These are phyloP conservation scores for Aspergillus awamori DNA, from an alignment of 2,329 filamentous ascomycete species.

Conservation along the genomic window DNA sequence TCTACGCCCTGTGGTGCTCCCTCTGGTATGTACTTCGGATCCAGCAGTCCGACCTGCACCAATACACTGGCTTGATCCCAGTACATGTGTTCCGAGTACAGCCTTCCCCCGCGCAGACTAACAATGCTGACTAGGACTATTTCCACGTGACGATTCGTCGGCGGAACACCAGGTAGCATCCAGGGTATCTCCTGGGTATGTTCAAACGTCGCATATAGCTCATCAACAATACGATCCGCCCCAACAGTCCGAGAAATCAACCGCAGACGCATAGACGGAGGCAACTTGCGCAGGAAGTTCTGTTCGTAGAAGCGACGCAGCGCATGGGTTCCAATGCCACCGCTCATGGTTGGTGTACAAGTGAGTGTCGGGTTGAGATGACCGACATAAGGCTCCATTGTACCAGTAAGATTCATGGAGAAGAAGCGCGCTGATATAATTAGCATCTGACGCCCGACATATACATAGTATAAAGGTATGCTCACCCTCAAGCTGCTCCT, in stretches of 20 bases:
- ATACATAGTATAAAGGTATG: neutral
- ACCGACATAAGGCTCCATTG: conserved; percentile 36
- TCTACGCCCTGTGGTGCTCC: conserved; percentile 47
- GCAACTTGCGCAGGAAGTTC: conserved; percentile 58
- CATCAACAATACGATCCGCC: conserved; percentile 63
- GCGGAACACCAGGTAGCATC: conserved; percentile 61
- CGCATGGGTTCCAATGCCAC: conserved; percentile 46
- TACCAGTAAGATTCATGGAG: conserved; percentile 30
- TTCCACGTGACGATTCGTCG: conserved; percentile 61
- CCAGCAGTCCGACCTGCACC: conserved; percentile 60
- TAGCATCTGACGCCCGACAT: neutral
- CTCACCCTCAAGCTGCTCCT: conserved; percentile 42
- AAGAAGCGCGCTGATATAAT: conserved; percentile 27
- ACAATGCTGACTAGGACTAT: conserved; percentile 61
- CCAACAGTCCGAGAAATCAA: conserved; percentile 62
- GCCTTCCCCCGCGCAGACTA: conserved; percentile 54
- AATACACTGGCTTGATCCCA: conserved; percentile 66
- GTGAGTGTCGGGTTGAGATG: conserved; percentile 34
- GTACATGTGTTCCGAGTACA: conserved; percentile 62
- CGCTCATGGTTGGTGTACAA: conserved; percentile 43
- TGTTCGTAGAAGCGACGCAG: conserved; percentile 58
- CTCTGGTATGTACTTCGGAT: conserved; percentile 58
- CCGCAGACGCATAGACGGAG: conserved; percentile 55
- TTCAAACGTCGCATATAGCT: conserved; percentile 60
- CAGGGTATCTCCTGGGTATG: conserved; percentile 61